Base-by-base conservation (phyloP, 306 rosid species). In the Fragaria ananassa region DNA sequence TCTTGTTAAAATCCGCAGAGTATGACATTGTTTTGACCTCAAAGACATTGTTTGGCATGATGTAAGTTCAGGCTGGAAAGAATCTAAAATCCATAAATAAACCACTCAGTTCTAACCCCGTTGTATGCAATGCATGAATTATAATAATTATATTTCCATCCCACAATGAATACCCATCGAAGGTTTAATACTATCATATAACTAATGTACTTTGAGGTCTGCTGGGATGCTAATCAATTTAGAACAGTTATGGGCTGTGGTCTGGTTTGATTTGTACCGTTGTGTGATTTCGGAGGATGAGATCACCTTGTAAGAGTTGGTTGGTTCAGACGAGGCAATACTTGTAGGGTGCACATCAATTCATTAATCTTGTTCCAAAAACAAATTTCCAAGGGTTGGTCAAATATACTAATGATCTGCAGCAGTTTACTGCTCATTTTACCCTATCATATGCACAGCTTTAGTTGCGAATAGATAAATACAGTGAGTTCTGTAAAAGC, bases 1-100 rank as follows among this genome's bases (percentile, higher is more conserved):
- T 72, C 41, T 50, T 79, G 51, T 27, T 47, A 15, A 8, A 23
- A 25, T 45, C 39, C 3, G 15, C 37, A 2, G 41, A 45, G 23
- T 70, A 47, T 50, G 74, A 81, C 56, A 15, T 69, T 46, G 74
- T 70, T 31, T 18, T 6, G 11, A 37, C 37, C 11, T 34, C 15
- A 5, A 29, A 61, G 37, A 62, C 39, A 25, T 5, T 63, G 13
- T 63, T 34, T 63, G 44, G 11, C 21, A 34, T 15, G 44, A 34
- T 13, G 21, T 37, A 15, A 34, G 42, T 13, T 12, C 29, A 25
- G 10, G 66, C 23, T 7, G 21, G 68, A 11, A 17, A 62, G 23
- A 15, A 34, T 6, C 45, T 15, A 35, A 5, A 6, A 15, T 6
- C 45, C 45, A 63, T 45, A 34, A 61, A 63, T 31, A 63, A 63